Evolutionary conservation across 768 basidiomycete species (phyloP).

Genomic region (Phanerodontia chrysosporium): DNA sequence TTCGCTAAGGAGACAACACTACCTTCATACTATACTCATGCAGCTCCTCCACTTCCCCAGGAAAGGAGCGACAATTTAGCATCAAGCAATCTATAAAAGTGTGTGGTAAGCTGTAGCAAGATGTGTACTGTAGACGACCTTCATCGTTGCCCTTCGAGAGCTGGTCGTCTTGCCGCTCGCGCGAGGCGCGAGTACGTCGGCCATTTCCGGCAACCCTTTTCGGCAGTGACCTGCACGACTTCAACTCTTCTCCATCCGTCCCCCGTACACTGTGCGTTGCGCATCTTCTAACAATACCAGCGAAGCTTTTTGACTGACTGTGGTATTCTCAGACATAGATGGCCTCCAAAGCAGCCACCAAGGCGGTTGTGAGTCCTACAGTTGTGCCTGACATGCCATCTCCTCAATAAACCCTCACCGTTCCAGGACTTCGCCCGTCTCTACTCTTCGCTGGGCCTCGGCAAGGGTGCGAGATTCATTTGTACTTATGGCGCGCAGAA

Average conservation of each 20-base stretch:
- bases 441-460: constrained; percentile 77
- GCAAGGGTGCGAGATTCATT: constrained; percentile 63
- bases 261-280: constrained; percentile 8
- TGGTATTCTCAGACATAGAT: constrained; percentile 30
- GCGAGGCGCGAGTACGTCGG: constrained; percentile 10
- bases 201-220: constrained; percentile 12
- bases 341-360: constrained; percentile 70
- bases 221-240: constrained; percentile 10
- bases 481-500: background rate
- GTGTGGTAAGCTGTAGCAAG: too few relatives aligned
- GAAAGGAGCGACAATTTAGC: too few relatives aligned
- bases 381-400: background rate
- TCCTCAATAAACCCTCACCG: background rate
- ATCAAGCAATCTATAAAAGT: too few relatives aligned
- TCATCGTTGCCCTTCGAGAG: background rate
- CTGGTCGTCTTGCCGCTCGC: background rate
- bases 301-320: background rate
- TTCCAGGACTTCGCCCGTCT: constrained; percentile 78
- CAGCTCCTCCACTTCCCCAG: too few relatives aligned
- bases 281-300: background rate
- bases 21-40: too few relatives aligned
- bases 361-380: constrained; percentile 43
- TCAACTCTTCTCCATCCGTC: constrained; percentile 7
- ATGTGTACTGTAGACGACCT: too few relatives aligned
- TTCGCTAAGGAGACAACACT: too few relatives aligned